Evolutionary conservation across 768 basidiomycete species (phyloP).

Genomic region (Antrodiella citrinella): DNA sequence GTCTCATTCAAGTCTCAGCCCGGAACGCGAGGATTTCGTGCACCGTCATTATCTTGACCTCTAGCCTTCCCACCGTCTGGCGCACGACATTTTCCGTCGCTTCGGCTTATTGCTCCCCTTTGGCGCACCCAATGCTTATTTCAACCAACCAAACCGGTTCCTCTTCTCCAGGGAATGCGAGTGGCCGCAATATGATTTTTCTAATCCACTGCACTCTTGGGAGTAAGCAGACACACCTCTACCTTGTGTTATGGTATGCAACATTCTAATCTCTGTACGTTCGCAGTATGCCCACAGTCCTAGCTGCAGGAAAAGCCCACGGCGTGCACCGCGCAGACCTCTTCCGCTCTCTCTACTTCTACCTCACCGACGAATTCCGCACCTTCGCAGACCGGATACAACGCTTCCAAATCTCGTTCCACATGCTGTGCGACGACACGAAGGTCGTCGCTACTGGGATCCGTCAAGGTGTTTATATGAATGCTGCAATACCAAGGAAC

Average conservation of each 20-base stretch:
- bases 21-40: background rate
- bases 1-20: background rate
- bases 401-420: slow-evolving; percentile 25
- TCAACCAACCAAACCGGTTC: slow-evolving; percentile 34
- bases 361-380: slow-evolving; percentile 31
- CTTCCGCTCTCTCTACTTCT: slow-evolving; percentile 44
- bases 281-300: slow-evolving; percentile 26
- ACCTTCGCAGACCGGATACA: slow-evolving; percentile 27
- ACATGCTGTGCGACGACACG: slow-evolving; percentile 30
- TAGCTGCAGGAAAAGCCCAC: slow-evolving; percentile 28
- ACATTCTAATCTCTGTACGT: background rate
- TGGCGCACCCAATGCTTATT: slow-evolving; percentile 33
- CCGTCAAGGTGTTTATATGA: background rate
- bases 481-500: background rate
- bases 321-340: slow-evolving; percentile 36
- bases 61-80: slow-evolving; percentile 36
- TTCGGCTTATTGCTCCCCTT: slow-evolving; percentile 43
- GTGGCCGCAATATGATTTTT: slow-evolving; percentile 34
- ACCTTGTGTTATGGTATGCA: background rate
- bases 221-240: slow-evolving; percentile 28
- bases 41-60: slow-evolving; percentile 24
- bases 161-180: slow-evolving; percentile 37
- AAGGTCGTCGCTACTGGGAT: slow-evolving; percentile 28
- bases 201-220: slow-evolving; percentile 44
- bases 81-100: slow-evolving; percentile 30